A percentile compares a stretch with the other conserved stretches of the same genome.
These are phyloP conservation scores for Rhododendron simsii DNA, from an alignment of 148 eudicot species.

Conservation along the genomic window DNA sequence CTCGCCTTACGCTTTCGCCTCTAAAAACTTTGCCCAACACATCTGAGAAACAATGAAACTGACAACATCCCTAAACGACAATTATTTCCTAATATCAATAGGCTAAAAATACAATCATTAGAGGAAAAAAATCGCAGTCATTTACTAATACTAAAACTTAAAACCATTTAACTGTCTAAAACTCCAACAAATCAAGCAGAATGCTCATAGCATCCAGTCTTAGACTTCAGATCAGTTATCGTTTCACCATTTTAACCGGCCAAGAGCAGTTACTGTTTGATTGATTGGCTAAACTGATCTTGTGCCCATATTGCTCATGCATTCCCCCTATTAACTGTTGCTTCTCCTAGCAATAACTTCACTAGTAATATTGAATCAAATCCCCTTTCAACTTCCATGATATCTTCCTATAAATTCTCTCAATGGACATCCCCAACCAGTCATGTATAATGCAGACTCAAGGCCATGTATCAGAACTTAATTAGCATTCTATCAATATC, in stretches of 20 bases:
- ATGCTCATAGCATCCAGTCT: background rate
- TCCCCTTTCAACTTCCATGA: background rate
- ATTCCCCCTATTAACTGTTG: background rate
- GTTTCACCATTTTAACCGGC: background rate
- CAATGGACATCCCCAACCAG: background rate
- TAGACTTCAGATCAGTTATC: background rate
- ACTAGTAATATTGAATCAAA: background rate
- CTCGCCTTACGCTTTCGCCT: too few species aligned
- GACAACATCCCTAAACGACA: background rate
- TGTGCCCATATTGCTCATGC: background rate
- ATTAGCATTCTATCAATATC: background rate
- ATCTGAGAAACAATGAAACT: background rate
- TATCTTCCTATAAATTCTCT: background rate
- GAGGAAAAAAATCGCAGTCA: background rate
- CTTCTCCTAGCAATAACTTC: background rate
- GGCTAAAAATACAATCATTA: background rate
- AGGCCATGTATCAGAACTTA: background rate
- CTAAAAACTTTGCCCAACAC: background rate
- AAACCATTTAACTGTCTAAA: background rate
- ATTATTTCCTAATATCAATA: background rate
- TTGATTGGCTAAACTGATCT: background rate
- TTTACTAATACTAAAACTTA: background rate
- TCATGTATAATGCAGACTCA: background rate
- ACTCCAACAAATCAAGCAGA: background rate
- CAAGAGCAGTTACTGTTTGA: background rate